Evolutionary conservation across 352 stramenopile genomes (phyloP), one percentile per base, ranked within the genome.

Genomic region (Pythium vanterpoolii): DNA sequence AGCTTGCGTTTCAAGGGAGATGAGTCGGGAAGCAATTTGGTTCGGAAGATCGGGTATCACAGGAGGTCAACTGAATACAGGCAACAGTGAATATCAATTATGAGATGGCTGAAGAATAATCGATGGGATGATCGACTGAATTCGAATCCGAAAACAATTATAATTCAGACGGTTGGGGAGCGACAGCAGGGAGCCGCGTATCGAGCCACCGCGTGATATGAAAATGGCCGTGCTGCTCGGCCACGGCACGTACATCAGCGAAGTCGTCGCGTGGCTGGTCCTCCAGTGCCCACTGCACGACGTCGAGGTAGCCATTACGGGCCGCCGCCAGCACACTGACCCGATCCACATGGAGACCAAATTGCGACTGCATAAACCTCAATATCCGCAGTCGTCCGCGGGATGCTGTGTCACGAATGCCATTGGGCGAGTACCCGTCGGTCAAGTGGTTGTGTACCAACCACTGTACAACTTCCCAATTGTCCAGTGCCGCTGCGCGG

Each of bases 381-480:
- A 45, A 9, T 21, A 52, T 45, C 6, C 42, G 53, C 8, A 60
- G n/a, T 3, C 34, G 27, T 21, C 53, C 30, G 16, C 21, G 26
- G 2, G 53, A 31, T 6, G 49, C 49, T 2, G 56, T 42, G 21
- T 54, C 31, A 11, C 49, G 34, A 24, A 62, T 24, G 16, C 27
- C 51, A 2, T 36, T 18, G 10, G 7, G 14, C 2, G 61, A 53
- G 38, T 46, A 64, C 11, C 26, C 43, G 8, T 56, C 43, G 8
- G 14, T 45, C 7, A 8, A 8, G 2, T 28, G 44, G 39, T 66
- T 55, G 18, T 62, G 8, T 9, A 47, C 11, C 5, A 69, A 42
- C 55, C 56, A 69, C 33, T 31, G 36, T 1, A 60, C 43, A 21
- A 69, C 31, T 23, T 56, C 62, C 31, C 56, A 56, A n/a, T 69